These are phyloP conservation scores for Pontederia paniculata DNA, from an alignment of 176 grass and related monocot species.

Conservation along the genomic window DNA sequence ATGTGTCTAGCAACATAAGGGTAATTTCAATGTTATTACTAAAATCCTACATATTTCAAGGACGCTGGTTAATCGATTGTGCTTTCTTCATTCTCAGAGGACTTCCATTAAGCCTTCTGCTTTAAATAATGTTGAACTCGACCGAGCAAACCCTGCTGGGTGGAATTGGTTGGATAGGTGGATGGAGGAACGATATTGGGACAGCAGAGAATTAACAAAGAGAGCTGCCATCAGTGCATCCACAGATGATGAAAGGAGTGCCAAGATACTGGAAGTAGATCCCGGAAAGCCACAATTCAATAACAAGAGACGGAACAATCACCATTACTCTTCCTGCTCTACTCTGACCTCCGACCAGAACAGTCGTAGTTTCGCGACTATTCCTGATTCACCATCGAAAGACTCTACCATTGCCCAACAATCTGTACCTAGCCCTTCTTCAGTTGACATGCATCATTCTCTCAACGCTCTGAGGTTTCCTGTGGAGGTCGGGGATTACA, in stretches of 20 bases:
- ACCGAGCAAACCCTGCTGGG: slow-evolving; percentile 54
- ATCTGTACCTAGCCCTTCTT: slow-evolving; percentile 56
- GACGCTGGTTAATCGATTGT: too few relatives aligned
- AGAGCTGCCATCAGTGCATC: neutral
- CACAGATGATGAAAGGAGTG: slow-evolving; percentile 71
- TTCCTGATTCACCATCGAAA: slow-evolving; percentile 48
- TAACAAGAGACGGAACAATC: neutral
- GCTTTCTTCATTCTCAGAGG: slow-evolving; percentile 25
- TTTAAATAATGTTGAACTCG: slow-evolving; percentile 29
- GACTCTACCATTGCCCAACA: slow-evolving; percentile 53
- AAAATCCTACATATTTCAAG: neutral
- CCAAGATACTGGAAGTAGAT: slow-evolving; percentile 88
- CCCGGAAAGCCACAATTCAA: slow-evolving; percentile 63
- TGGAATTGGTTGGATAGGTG: slow-evolving; percentile 84
- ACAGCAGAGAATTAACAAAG: neutral
- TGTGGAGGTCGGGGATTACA: slow-evolving; percentile 29
- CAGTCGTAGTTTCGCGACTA: slow-evolving; percentile 52
- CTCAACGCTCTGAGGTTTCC: slow-evolving; percentile 39
- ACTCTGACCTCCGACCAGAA: slow-evolving; percentile 46
- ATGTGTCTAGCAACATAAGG: slow-evolving; percentile 46
- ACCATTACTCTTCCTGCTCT: slow-evolving; percentile 51
- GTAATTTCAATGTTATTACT: slow-evolving; percentile 19
- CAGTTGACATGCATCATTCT: slow-evolving; percentile 46
- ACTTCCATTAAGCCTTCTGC: slow-evolving; percentile 30
- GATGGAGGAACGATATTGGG: slow-evolving; percentile 73